Evolutionary conservation across 495 filamentous ascomycete genomes (phyloP), one percentile per base, ranked within the genome.

Genomic region (Podospora anserina): DNA sequence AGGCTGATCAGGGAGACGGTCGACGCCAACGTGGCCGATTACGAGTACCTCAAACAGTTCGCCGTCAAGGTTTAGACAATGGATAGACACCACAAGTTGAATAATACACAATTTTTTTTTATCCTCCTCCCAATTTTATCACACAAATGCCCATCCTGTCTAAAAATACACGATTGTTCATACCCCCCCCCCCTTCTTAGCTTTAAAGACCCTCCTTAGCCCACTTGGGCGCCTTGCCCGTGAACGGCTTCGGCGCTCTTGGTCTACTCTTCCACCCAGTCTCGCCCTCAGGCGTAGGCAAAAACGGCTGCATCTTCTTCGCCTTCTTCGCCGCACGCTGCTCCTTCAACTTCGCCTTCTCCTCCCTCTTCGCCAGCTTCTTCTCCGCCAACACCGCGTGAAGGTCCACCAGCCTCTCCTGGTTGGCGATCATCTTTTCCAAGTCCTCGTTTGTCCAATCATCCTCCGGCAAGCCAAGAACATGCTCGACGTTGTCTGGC

Each of bases 21-120:
- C 59, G 84, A 93, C 71, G 88, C 83, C 59, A 96, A 94, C 78
- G 84, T 94, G 70, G 79, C 79, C n/a, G 88, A 97, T 77, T 98
- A 97, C 72, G 87, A 96, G 79, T 96, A 96, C 77, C 79, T 98
- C 79, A 97, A 94, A 87, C 84, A 87, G 71, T 98, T 96, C 79
- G 91, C 91, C 65, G 82, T 97, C 73, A 72, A 74, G 72, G 67
- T 78, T 32, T 74, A 61, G 39, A 49, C 15, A 13, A 16, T 13
- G 9, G 39, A 49, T 13, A 49, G 39, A 49, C 13, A 49, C 2
- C 39, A 49, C 7, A 11, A 39, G 5, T 49, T 13, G 39, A 49
- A 49, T 49, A 49, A 49, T 49, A 49, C 13, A 49, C 39, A 23
- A n/a, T n/a, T 23, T 32, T 32, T 49, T 49, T 49, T 49, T 49